These are phyloP conservation scores for Chrysosporium queenslandicum DNA, from an alignment of 2,329 filamentous ascomycete genomes.

Conservation along the genomic window DNA sequence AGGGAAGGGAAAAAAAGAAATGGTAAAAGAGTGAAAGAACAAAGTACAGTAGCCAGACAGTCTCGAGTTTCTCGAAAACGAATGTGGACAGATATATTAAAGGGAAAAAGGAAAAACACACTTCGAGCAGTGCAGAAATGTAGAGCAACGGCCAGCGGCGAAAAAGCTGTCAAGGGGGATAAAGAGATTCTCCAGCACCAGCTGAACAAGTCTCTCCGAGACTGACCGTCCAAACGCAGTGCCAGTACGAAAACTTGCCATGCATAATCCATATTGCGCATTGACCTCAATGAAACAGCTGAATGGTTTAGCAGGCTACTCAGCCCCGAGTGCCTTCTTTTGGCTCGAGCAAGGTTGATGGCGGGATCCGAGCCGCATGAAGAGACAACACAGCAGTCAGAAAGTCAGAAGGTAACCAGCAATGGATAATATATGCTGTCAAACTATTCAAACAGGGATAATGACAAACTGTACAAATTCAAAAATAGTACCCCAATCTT, in stretches of 20 bases:
- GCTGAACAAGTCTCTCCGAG: background rate
- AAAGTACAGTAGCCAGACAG: background rate
- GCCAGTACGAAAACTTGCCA: no score
- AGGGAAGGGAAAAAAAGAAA: no score
- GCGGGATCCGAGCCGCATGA: background rate
- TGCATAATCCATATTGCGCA: no score
- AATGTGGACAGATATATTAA: background rate
- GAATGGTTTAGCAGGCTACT: no score
- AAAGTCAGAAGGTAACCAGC: constrained; percentile 4
- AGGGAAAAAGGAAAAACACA: background rate
- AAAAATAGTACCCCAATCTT: constrained; percentile 7
- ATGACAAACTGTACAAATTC: constrained; percentile 9
- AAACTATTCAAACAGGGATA: constrained; percentile 1
- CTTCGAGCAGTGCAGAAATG: background rate
- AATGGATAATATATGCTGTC: constrained; percentile 11
- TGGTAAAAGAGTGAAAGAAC: background rate
- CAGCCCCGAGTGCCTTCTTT: background rate
- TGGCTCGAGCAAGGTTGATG: background rate
- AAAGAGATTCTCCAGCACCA: background rate
- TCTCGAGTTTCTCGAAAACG: no score
- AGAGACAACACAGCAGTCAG: background rate
- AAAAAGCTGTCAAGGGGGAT: background rate
- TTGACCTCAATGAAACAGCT: no score
- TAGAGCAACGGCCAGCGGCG: background rate
- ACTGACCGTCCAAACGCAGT: no score